Conservation (phyloP, 345 rosid species). For the Geranium rotundifolium region DNA sequence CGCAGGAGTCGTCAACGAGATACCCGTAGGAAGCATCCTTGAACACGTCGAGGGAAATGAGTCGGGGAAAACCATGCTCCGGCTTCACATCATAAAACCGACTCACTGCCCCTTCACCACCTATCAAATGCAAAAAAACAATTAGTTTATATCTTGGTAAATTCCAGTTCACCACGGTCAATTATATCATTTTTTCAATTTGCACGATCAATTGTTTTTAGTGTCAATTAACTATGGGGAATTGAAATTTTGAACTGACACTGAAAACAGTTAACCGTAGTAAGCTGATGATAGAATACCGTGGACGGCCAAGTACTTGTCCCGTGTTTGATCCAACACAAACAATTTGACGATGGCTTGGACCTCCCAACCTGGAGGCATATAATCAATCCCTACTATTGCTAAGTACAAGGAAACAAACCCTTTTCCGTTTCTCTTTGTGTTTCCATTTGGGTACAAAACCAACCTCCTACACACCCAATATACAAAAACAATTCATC, state of each 20-base stretch:
- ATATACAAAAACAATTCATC: too few species aligned
- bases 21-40: not conserved
- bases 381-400: not conserved
- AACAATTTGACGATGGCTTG: slow-evolving; percentile 4
- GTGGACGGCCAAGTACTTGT: slow-evolving; percentile 2
- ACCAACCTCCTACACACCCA: slow-evolving; percentile 6
- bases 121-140: not conserved
- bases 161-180: too few species aligned
- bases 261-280: too few species aligned
- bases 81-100: slow-evolving; percentile 1
- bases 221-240: too few species aligned
- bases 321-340: not conserved
- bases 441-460: slow-evolving; percentile 12
- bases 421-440: not conserved
- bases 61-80: not conserved
- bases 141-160: too few species aligned
- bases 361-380: slow-evolving; percentile 6
- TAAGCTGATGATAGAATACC: too few species aligned
- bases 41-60: not conserved
- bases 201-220: not conserved
- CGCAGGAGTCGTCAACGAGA: not conserved
- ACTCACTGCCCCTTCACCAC: slow-evolving; percentile 3
- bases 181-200: too few species aligned
- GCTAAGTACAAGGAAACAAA: slow-evolving; percentile 9
- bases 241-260: too few species aligned